A percentile compares a stretch with the other conserved stretches of the same genome.
phyloP scores from a whole-genome alignment of 139 green algal genomes.

The Limnomonas spitsbergensis region DNA sequence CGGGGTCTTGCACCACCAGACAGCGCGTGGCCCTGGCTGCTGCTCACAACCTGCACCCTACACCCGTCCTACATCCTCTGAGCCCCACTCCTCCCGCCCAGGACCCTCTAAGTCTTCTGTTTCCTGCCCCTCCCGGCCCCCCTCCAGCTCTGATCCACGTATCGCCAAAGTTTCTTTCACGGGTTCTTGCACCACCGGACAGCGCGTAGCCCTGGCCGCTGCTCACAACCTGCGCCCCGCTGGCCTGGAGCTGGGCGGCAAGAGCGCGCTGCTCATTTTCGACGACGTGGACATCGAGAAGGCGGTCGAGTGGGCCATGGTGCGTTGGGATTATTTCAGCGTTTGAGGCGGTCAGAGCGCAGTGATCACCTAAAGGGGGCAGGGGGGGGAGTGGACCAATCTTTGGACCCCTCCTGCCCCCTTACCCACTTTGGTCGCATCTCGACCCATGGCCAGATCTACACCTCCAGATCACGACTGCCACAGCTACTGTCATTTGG shows the following conservation, averaged over 20 bases:
- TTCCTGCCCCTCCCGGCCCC: too few species aligned
- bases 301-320: conserved; percentile 85
- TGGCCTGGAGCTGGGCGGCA: conserved; percentile 81
- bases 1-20: conserved; percentile 70
- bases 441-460: too few species aligned
- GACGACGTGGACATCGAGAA: conserved; percentile 83
- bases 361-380: too few species aligned
- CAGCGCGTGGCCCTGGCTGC: conserved; percentile 62
- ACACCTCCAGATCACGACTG: too few species aligned
- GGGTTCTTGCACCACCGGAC: conserved; percentile 66
- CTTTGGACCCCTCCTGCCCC: too few species aligned
- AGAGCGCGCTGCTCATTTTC: conserved; percentile 84
- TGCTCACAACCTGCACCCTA: conserved; percentile 62
- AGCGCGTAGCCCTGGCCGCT: conserved; percentile 59
- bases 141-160: background rate
- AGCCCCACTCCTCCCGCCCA: too few species aligned
- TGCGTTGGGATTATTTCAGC: conserved; percentile 16
- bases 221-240: conserved; percentile 65
- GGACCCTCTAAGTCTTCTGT: too few species aligned
- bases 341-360: too few species aligned
- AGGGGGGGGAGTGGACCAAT: too few species aligned
- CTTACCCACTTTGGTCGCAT: too few species aligned
- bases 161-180: conserved; percentile 89
- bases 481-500: too few species aligned
- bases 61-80: too few species aligned